phyloP scores from a whole-genome alignment of 352 stramenopile genomes.

The Globisporangium apiculatum region DNA sequence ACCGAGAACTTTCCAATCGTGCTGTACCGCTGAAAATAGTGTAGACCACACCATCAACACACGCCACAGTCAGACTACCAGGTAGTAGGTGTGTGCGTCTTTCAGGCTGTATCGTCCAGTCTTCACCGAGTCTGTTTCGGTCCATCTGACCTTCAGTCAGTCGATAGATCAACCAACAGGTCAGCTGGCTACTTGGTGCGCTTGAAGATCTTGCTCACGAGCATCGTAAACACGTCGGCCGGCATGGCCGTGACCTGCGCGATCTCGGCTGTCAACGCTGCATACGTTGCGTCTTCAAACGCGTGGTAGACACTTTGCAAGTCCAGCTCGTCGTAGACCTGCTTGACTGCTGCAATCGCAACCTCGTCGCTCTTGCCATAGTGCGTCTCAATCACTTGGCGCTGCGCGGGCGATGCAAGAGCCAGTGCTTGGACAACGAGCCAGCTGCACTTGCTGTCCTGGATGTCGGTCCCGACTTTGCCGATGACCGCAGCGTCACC shows the following conservation, averaged over 20 bases:
- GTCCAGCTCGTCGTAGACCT: constrained; percentile 91
- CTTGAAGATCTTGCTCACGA: constrained; percentile 97
- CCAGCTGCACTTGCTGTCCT: constrained; percentile 99
- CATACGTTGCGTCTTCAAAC: constrained; percentile 94
- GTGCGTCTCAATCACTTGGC: constrained; percentile 85
- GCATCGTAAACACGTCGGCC: constrained; percentile 89
- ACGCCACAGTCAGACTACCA: too few species aligned
- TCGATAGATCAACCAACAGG: too few species aligned
- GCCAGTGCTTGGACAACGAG: constrained; percentile 93
- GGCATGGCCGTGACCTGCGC: constrained; percentile 81
- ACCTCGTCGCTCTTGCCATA: constrained; percentile 84
- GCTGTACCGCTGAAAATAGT: constrained; percentile 48
- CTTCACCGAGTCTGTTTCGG: too few species aligned
- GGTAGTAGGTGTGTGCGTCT: too few species aligned
- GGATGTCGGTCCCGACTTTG: constrained; percentile 97
- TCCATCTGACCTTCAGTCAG: too few species aligned
- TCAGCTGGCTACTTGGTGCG: constrained; percentile 83
- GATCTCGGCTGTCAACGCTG: constrained; percentile 74
- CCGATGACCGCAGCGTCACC: constrained; percentile 90
- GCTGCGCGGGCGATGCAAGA: constrained; percentile 64
- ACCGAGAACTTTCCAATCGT: constrained; percentile 87
- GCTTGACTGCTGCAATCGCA: constrained; percentile 89
- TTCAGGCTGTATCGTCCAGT: too few species aligned
- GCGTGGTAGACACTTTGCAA: constrained; percentile 83
- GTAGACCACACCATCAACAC: background rate